phyloP scores from a whole-genome alignment of 73 alveolate species.

The Urostyla sp. region DNA sequence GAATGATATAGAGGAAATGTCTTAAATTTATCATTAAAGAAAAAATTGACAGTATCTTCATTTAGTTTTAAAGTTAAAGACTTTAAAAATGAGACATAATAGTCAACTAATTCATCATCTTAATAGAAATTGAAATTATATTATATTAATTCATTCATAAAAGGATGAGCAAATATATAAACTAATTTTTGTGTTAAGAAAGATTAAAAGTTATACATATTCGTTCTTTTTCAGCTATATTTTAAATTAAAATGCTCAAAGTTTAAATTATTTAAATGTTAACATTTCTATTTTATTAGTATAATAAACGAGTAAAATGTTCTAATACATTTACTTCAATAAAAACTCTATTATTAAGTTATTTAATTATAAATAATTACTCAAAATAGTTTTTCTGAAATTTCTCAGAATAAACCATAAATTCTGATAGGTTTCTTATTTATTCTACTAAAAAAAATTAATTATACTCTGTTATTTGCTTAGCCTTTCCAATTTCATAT shows the following conservation, averaged over 20 bases:
- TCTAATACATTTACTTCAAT: constrained; percentile 32
- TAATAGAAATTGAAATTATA: constrained; percentile 67
- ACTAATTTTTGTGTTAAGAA: constrained; percentile 1
- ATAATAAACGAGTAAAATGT: constrained; percentile 7
- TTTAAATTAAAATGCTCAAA: constrained; percentile 50
- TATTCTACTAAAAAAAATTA: constrained; percentile 14
- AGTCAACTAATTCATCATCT: constrained; percentile 91
- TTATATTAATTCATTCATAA: constrained; percentile 69
- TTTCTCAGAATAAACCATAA: constrained; percentile 53
- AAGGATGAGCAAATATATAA: constrained; percentile 75
- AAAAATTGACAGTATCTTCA: constrained; percentile 84
- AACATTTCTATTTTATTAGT: constrained; percentile 11
- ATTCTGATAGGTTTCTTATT: constrained; percentile 40
- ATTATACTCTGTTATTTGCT: constrained; percentile 20
- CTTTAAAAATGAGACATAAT: constrained; percentile 90
- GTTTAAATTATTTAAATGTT: constrained; percentile 60
- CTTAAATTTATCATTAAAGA: constrained; percentile 83
- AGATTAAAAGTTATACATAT: neutral
- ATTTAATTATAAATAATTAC: constrained; percentile 3
- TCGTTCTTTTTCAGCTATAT: constrained; percentile 50
- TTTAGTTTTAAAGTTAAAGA: constrained; percentile 85
- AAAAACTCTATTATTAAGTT: constrained; percentile 13
- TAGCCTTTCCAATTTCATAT: constrained; percentile 3
- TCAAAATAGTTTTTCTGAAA: constrained; percentile 37
- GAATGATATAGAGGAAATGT: constrained; percentile 90